phyloP scores from a whole-genome alignment of 2,329 filamentous ascomycete genomes.

The Camptophora hylomeconis region DNA sequence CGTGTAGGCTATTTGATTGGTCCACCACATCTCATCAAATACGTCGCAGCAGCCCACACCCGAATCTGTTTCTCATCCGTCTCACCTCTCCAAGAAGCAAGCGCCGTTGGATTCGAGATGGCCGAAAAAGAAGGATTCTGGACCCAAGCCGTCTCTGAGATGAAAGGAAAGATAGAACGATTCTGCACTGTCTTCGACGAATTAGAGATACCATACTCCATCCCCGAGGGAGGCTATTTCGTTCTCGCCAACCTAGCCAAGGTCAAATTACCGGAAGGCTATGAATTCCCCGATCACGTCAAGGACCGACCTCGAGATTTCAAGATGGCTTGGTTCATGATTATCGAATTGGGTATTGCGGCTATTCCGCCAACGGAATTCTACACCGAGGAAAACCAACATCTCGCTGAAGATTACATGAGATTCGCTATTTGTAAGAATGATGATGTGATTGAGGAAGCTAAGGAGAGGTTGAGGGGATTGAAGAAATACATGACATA shows the following conservation, averaged over 20 bases:
- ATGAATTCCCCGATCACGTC: constrained; percentile 82
- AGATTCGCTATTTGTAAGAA: constrained; percentile 95
- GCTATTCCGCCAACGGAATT: constrained; percentile 96
- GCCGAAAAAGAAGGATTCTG: constrained; percentile 79
- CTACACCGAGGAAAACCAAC: constrained; percentile 72
- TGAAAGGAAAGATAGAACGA: constrained; percentile 75
- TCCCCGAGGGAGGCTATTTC: constrained; percentile 95
- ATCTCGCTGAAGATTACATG: constrained; percentile 84
- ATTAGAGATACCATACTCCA: constrained; percentile 66
- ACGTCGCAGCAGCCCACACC: constrained; percentile 85
- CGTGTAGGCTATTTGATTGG: constrained; percentile 92
- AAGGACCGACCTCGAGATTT: constrained; percentile 80
- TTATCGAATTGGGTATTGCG: constrained; percentile 89
- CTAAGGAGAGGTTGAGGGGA: constrained; percentile 61
- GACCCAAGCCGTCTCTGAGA: constrained; percentile 68
- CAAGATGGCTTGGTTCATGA: constrained; percentile 90
- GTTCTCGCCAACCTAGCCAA: constrained; percentile 87
- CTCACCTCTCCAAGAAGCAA: constrained; percentile 85
- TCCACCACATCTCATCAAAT: constrained; percentile 73
- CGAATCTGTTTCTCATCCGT: constrained; percentile 93
- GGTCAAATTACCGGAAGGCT: constrained; percentile 69
- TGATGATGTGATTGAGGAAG: constrained; percentile 67
- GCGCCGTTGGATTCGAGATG: constrained; percentile 84
- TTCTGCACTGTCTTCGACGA: constrained; percentile 77
- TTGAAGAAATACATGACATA: constrained; percentile 60